Base-by-base conservation (phyloP, 2,329 filamentous ascomycete genomes). In the Fusarium continuum region DNA sequence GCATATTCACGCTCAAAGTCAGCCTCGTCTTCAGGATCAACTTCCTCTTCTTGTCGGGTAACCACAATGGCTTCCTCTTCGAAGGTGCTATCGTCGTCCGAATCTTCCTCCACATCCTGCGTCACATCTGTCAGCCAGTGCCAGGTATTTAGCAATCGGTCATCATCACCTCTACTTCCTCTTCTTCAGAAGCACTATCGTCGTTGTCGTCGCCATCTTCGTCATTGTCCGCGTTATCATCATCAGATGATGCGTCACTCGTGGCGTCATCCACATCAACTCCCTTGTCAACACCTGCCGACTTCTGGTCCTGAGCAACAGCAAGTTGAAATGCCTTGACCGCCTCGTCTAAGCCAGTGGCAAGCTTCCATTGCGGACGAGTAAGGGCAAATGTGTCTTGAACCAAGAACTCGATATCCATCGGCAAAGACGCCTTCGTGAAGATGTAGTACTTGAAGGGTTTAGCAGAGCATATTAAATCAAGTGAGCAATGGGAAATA, bases 1-100 rank as follows among this genome's bases (percentile, higher is more conserved):
- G 95, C 93, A 75, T 97, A 95, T 77, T 98, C 95, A 70, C 94
- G 91, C 73, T 99, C 96, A 74, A 99, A 99, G 35, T 99, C 95
- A 7, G 94, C 95, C 72, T 99, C 95, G 34, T 90, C 92, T 78
- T 97, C 93, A 1, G 94, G 93, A 67, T 99, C 93, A 53, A 93
- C 85, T 69, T 94, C 87, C 74, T 97, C 92, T 75, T 97, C 91
- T 72, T 94, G 90, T 58, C 93, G 88, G 38, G 92, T 96, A 41
- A 99, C 94, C 36, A 97, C 86, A 67, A 98, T 96, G 20, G 91
- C 88, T 74, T 98, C 93, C 64, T 97, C 93, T 58, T 91, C 89
- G 9, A 89, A 90, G 34, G 89, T 88, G 25, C 84, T 89, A 31
- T 85, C 85, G 32, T 80, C 74, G 28, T 79, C 78, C 4, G 83